Evolutionary conservation across 345 rosid species (phyloP), one percentile per base, ranked within the genome.

Genomic region (Gynandropsis gynandra): DNA sequence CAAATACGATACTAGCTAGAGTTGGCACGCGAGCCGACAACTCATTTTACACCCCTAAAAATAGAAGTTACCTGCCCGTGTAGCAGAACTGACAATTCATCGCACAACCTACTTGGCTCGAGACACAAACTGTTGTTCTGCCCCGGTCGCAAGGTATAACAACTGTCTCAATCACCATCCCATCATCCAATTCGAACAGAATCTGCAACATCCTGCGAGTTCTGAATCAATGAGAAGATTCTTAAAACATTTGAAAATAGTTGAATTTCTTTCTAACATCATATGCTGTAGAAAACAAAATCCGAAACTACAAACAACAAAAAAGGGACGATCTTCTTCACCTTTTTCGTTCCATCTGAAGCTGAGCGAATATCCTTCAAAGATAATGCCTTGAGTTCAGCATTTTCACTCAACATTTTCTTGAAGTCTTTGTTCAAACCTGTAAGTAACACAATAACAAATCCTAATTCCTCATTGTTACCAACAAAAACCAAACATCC

Each of bases 1-100:
- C n/a, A n/a, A n/a, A n/a, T n/a, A n/a, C n/a, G n/a, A n/a, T n/a
- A n/a, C n/a, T n/a, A n/a, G n/a, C n/a, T n/a, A n/a, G n/a, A n/a
- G n/a, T n/a, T n/a, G n/a, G n/a, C n/a, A n/a, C n/a, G n/a, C n/a
- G n/a, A n/a, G n/a, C n/a, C n/a, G n/a, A n/a, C n/a, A n/a, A n/a
- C n/a, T n/a, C n/a, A n/a, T n/a, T n/a, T n/a, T n/a, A n/a, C n/a
- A n/a, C n/a, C n/a, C n/a, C n/a, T n/a, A n/a, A n/a, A n/a, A n/a
- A n/a, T n/a, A n/a, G n/a, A n/a, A n/a, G n/a, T n/a, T 59, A 59
- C 95, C 98, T 82, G 66, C 98, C 89, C 42, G 95, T 80, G 69
- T 66, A 92, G 70, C 95, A 92, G 79, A 87, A 92, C 66, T 92
- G 98, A 64, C 98, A 92, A 66, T 84, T 84, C 96, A 92, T 84